phyloP scores from a whole-genome alignment of 78 protist species.

The Dictyostelium intermedium region DNA sequence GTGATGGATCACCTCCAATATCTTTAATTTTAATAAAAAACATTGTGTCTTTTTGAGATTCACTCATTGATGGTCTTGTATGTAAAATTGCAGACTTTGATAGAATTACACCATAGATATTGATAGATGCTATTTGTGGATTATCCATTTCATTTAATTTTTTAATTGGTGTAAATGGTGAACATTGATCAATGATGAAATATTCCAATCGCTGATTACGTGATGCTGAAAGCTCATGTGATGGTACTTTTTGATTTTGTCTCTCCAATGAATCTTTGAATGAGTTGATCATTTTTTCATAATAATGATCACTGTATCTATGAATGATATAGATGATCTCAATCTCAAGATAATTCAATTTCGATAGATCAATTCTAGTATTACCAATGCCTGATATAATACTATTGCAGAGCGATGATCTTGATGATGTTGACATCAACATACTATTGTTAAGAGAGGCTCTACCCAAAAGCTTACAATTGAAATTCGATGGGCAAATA shows the following conservation, averaged over 20 bases:
- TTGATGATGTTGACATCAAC: background rate
- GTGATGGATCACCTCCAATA: background rate
- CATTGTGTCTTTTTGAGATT: background rate
- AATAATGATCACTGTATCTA: slow-evolving; percentile 9
- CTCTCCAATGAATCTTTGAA: background rate
- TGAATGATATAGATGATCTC: slow-evolving; percentile 13
- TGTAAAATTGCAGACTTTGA: slow-evolving; percentile 45
- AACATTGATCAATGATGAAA: background rate
- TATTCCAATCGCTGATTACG: background rate
- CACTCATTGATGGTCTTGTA: background rate
- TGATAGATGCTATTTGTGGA: background rate
- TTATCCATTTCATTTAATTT: background rate
- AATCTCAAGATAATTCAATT: slow-evolving; percentile 39
- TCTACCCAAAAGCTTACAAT: background rate
- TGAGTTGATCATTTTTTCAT: background rate
- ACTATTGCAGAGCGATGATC: background rate
- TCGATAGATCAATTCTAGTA: background rate
- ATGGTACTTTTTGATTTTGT: background rate
- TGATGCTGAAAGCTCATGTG: background rate
- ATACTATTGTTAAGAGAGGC: background rate
- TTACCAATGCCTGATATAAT: background rate
- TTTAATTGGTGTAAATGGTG: background rate
- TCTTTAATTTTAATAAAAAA: slow-evolving; percentile 16
- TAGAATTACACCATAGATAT: background rate
- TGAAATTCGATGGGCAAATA: background rate